Conservation (phyloP, 305 asterid species). For the Euphrasia arctica region DNA sequence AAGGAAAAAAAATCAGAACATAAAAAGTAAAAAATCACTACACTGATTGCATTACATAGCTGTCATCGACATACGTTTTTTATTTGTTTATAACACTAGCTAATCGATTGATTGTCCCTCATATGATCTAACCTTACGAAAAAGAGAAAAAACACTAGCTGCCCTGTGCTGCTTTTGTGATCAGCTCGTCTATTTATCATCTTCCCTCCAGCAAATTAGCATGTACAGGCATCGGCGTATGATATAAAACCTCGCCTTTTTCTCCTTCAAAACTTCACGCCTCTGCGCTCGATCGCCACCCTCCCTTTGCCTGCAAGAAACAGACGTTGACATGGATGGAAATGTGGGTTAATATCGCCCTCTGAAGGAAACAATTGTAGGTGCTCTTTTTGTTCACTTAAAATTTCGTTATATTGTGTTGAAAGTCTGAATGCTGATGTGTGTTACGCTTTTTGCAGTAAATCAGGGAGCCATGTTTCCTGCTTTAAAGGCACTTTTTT, state of each 20-base stretch:
- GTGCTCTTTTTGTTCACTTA: conserved; percentile 12
- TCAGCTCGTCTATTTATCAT: conserved; percentile 34
- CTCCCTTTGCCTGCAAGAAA: conserved; percentile 28
- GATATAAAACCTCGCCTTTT: conserved; percentile 48
- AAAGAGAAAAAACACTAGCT: conserved; percentile 9
- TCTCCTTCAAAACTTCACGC: conserved; percentile 40
- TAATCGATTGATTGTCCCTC: not conserved
- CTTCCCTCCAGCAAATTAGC: conserved; percentile 54
- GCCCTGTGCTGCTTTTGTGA: conserved; percentile 16
- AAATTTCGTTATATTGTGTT: conserved; percentile 19
- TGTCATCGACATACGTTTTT: not conserved
- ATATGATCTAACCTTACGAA: not conserved
- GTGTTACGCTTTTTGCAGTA: conserved; percentile 33
- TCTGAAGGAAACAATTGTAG: conserved; percentile 11
- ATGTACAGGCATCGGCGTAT: conserved; percentile 45
- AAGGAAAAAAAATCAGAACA: not conserved
- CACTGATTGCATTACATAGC: conserved; percentile 8
- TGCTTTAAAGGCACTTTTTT: conserved; percentile 27
- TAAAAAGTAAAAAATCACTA: conserved; percentile 3
- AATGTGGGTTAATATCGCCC: not conserved
- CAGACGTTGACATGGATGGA: conserved; percentile 32
- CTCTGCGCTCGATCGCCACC: conserved; percentile 24
- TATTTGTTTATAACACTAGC: conserved; percentile 2
- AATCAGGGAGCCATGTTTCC: conserved; percentile 41
- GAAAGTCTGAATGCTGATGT: conserved; percentile 25